Percentiles rank a stretch among this genome's conserved stretches.
Evolutionary conservation across 2,329 filamentous ascomycete genomes (phyloP).

Genomic region (Ceratocystis huliohia): DNA sequence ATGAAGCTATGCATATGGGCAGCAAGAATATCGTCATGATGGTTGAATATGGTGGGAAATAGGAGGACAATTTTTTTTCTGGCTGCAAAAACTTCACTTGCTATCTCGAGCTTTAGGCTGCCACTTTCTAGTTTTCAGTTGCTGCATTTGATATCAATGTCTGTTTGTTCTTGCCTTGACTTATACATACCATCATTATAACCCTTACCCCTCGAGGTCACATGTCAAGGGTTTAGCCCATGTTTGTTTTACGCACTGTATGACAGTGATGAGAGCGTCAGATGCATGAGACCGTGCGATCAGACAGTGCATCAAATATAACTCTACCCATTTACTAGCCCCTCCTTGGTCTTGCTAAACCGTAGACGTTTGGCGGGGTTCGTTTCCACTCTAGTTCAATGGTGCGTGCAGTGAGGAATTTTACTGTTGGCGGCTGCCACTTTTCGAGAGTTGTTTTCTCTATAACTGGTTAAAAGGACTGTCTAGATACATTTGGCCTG

Average conservation of each 20-base stretch:
- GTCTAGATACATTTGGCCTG: constrained; percentile 13
- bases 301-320: neutral
- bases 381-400: neutral
- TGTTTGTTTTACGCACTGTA: neutral
- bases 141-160: neutral
- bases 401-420: constrained; percentile 6
- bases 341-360: constrained; percentile 8
- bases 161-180: neutral
- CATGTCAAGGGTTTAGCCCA: neutral
- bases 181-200: neutral
- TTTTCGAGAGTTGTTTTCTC: neutral
- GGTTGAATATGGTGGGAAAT: neutral
- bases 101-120: neutral
- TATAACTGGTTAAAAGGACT: neutral
- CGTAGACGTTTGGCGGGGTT: constrained; percentile 12
- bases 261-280: too few species aligned
- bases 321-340: constrained; percentile 1
- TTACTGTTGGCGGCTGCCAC: neutral
- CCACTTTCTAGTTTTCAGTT: neutral
- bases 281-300: neutral
- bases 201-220: neutral
- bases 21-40: neutral
- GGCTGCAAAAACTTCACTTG: neutral
- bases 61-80: neutral
- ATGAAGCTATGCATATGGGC: neutral